A percentile compares a stretch with the other conserved stretches of the same genome.
phyloP scores from a whole-genome alignment of 2,329 filamentous ascomycete genomes.

The Exophiala sp. region DNA sequence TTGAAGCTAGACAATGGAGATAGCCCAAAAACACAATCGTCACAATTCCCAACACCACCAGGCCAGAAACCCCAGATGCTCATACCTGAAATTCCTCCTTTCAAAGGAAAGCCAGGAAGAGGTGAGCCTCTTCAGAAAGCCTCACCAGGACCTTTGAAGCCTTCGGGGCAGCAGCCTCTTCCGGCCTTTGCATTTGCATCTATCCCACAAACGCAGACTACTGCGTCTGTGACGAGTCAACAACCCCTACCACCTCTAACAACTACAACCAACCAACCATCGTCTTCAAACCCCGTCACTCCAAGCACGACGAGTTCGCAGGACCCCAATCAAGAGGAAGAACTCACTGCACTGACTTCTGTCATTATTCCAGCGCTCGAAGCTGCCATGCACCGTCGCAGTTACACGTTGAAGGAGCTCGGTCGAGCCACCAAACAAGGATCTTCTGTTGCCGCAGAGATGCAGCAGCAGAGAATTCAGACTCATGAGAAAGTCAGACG shows the following conservation, averaged over 20 bases:
- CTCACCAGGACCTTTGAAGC: constrained; percentile 25
- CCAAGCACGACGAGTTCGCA: constrained; percentile 11
- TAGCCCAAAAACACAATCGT: constrained; percentile 23
- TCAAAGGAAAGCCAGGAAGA: constrained; percentile 30
- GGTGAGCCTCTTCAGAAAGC: constrained; percentile 24
- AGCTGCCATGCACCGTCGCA: constrained; percentile 78
- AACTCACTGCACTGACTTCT: constrained; percentile 81
- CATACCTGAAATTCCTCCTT: constrained; percentile 35
- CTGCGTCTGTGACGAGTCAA: constrained; percentile 16
- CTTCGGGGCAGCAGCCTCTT: constrained; percentile 29
- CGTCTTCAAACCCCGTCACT: constrained; percentile 31
- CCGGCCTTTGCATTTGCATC: constrained; percentile 29
- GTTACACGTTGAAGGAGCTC: constrained; percentile 51
- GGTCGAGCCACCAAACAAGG: constrained; percentile 30
- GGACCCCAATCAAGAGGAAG: constrained; percentile 54
- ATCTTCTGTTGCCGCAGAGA: constrained; percentile 38
- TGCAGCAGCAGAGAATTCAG: constrained; percentile 64
- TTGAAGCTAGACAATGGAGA: constrained; percentile 34
- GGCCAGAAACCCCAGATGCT: constrained; percentile 32
- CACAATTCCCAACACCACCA: constrained; percentile 15
- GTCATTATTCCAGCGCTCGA: constrained; percentile 92
- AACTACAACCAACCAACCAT: constrained; percentile 12
- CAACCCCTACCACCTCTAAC: constrained; percentile 19
- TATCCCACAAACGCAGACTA: constrained; percentile 16
- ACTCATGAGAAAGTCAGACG: constrained; percentile 79